A percentile compares a stretch with the other conserved stretches of the same genome.
These are phyloP conservation scores for Fusarium devonianum DNA, from an alignment of 2,329 filamentous ascomycete genomes.

Conservation along the genomic window DNA sequence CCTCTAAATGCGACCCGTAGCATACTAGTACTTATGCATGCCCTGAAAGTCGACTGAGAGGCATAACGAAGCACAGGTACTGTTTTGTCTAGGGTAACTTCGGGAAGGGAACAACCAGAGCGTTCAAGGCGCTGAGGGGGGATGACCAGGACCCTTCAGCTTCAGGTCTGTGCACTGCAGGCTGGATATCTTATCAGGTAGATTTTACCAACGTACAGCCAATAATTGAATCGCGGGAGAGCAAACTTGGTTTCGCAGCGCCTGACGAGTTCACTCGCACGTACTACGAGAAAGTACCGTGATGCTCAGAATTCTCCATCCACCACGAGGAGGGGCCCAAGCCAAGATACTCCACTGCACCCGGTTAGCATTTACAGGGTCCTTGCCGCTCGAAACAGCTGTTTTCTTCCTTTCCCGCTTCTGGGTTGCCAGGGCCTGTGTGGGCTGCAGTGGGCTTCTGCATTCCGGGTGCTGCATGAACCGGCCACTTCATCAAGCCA, in stretches of 20 bases:
- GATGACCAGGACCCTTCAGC: conserved; percentile 23
- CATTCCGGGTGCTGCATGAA: conserved; percentile 32
- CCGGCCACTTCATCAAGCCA: conserved; percentile 29
- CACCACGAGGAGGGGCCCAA: conserved; percentile 24
- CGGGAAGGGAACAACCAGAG: conserved; percentile 19
- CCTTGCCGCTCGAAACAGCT: conserved; percentile 14
- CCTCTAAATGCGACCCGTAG: conserved; percentile 13
- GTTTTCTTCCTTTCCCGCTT: conserved; percentile 6
- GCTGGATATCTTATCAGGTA: conserved; percentile 16
- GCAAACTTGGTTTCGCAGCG: not conserved
- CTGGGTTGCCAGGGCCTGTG: not conserved
- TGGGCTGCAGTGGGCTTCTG: conserved; percentile 5
- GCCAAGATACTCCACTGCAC: conserved; percentile 14
- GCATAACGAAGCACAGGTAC: conserved; percentile 1
- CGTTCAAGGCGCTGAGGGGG: conserved; percentile 9
- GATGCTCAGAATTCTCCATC: not conserved
- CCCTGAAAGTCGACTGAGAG: conserved; percentile 13
- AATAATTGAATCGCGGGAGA: too few species aligned
- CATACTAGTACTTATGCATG: conserved; percentile 15
- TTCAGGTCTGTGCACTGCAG: conserved; percentile 5
- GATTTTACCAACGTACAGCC: conserved; percentile 20
- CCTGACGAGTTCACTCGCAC: not conserved
- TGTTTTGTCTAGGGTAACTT: conserved; percentile 30
- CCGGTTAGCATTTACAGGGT: conserved; percentile 16
- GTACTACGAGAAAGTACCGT: too few species aligned